Evolutionary conservation across 2,329 filamentous ascomycete species (phyloP).

Genomic region (Penicillium hesseltinei): DNA sequence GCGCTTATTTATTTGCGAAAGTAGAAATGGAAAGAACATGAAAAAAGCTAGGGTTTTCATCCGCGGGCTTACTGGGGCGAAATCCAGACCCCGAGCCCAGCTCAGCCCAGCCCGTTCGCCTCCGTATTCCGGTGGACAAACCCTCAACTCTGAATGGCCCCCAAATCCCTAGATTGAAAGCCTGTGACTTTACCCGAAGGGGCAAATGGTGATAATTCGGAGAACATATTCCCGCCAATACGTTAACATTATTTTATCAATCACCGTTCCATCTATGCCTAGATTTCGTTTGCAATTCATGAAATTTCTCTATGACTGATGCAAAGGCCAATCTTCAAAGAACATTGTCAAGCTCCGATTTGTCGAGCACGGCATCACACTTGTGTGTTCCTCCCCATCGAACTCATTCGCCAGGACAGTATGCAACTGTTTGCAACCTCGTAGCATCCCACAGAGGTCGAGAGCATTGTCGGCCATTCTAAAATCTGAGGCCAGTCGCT

Average conservation of each 20-base stretch:
- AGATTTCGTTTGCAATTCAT: not conserved
- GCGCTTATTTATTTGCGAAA: not conserved
- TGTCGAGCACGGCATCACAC: constrained; percentile 25
- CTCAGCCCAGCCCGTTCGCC: too few species aligned
- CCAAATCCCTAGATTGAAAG: too few species aligned
- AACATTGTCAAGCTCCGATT: constrained; percentile 25
- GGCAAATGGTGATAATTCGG: not conserved
- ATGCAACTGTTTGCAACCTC: constrained; percentile 13
- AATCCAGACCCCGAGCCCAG: too few species aligned
- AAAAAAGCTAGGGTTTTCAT: not conserved
- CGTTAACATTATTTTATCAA: not conserved
- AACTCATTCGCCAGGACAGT: constrained; percentile 21
- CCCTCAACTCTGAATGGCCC: too few species aligned
- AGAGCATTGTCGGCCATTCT: constrained; percentile 28
- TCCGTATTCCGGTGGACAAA: too few species aligned
- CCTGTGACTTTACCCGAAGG: too few species aligned
- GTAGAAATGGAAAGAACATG: not conserved
- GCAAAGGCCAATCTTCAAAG: not conserved
- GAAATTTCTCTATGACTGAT: not conserved
- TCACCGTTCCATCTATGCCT: not conserved
- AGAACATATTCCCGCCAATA: not conserved
- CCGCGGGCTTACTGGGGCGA: not conserved
- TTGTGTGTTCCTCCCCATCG: constrained; percentile 33
- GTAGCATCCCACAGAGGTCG: constrained; percentile 18
- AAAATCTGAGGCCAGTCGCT: constrained; percentile 14